A percentile compares a stretch with the other conserved stretches of the same genome.
phyloP scores from a whole-genome alignment of 2,329 filamentous ascomycete species.

The Didymella glomerata region DNA sequence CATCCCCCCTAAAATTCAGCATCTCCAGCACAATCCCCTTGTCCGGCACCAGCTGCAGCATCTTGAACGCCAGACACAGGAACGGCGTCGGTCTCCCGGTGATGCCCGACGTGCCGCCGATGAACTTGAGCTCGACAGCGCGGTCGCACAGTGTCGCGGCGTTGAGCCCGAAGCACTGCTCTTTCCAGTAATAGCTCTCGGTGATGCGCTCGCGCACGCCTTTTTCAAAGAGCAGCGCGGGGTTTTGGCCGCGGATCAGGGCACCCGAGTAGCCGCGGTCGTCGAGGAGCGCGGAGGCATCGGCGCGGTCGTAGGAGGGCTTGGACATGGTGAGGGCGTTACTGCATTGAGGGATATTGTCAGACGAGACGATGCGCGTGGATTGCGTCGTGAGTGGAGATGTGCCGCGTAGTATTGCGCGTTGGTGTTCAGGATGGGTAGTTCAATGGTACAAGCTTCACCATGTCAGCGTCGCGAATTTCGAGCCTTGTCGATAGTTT shows the following conservation, averaged over 20 bases:
- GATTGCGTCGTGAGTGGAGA: neutral
- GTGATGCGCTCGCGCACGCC: conserved; percentile 94
- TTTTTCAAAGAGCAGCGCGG: conserved; percentile 95
- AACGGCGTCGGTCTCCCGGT: conserved; percentile 91
- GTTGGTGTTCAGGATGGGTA: neutral
- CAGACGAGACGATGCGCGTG: neutral
- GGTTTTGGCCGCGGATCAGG: conserved; percentile 89
- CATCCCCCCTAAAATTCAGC: conserved; percentile 63
- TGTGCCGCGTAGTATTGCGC: neutral
- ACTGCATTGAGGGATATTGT: neutral
- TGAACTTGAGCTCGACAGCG: conserved; percentile 81
- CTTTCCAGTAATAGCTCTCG: conserved; percentile 97
- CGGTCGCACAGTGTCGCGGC: conserved; percentile 82
- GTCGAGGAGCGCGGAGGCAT: conserved; percentile 81
- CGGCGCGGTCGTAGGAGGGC: conserved; percentile 72
- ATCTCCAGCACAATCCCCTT: conserved; percentile 83
- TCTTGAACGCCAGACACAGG: conserved; percentile 91
- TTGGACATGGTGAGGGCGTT: conserved; percentile 41
- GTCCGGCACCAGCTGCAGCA: conserved; percentile 84
- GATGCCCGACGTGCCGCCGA: conserved; percentile 87
- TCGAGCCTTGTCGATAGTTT: conserved; percentile 42
- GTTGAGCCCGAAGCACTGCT: conserved; percentile 97
- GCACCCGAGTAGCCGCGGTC: conserved; percentile 82
- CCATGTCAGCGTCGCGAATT: conserved; percentile 22
- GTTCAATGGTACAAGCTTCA: no score